These are phyloP conservation scores for Cercospora sesami DNA, from an alignment of 2,329 filamentous ascomycete genomes.

Conservation along the genomic window DNA sequence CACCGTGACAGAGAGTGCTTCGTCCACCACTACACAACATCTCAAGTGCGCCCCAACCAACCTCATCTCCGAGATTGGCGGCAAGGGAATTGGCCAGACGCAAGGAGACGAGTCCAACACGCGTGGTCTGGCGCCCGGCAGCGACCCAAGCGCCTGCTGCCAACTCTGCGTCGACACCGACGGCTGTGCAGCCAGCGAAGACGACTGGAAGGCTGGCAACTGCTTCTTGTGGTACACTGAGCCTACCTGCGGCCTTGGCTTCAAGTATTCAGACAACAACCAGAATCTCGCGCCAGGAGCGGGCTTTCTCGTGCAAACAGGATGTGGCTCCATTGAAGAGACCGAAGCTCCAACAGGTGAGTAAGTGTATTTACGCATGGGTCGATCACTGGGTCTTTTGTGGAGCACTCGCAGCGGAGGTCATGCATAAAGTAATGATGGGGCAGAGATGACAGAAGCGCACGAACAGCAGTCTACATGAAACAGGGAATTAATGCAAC, in stretches of 20 bases:
- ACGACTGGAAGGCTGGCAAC: constrained; percentile 32
- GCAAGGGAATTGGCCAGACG: constrained; percentile 30
- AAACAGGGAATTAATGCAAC: constrained; percentile 19
- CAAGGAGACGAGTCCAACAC: constrained; percentile 28
- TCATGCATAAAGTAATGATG: constrained; percentile 3
- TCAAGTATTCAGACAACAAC: constrained; percentile 29
- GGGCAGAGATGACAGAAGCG: not conserved
- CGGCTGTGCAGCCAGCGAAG: constrained; percentile 31
- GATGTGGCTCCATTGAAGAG: constrained; percentile 30
- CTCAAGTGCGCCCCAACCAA: constrained; percentile 35
- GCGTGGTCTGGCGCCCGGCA: constrained; percentile 29
- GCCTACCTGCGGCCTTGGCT: constrained; percentile 30
- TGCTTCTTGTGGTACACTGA: constrained; percentile 34
- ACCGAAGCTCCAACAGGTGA: constrained; percentile 17
- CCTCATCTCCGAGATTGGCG: constrained; percentile 28
- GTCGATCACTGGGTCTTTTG: not conserved
- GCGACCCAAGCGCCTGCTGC: constrained; percentile 32
- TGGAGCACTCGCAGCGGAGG: not conserved
- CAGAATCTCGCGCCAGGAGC: constrained; percentile 26
- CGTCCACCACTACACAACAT: constrained; percentile 33
- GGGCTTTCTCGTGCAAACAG: constrained; percentile 31
- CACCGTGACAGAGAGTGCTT: constrained; percentile 27
- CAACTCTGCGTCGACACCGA: constrained; percentile 32
- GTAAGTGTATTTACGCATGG: not conserved
- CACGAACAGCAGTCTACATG: constrained; percentile 10